phyloP scores from a whole-genome alignment of 2,329 filamentous ascomycete genomes.

The Aspergillus aculeatinus region DNA sequence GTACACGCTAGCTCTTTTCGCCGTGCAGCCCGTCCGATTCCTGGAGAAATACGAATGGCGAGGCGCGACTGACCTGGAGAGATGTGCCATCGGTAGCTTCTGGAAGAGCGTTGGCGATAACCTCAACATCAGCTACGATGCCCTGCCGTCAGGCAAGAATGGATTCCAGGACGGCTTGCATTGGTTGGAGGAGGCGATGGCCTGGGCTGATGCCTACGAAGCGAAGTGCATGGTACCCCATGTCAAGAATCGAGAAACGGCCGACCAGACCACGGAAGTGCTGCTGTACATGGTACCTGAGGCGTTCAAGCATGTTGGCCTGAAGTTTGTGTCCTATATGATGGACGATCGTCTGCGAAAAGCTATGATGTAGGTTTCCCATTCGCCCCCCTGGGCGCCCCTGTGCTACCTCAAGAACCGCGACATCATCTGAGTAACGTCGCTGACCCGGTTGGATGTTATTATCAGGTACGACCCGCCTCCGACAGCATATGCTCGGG shows the following conservation, averaged over 20 bases:
- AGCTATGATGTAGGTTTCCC: conserved; percentile 60
- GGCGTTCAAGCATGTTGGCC: conserved; percentile 47
- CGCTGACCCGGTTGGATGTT: not conserved
- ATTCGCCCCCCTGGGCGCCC: too few relatives aligned
- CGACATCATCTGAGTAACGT: not conserved
- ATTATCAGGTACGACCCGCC: conserved; percentile 42
- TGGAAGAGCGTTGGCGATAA: conserved; percentile 71
- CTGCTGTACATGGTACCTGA: conserved; percentile 58
- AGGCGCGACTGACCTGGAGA: conserved; percentile 63
- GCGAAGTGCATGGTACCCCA: conserved; percentile 57
- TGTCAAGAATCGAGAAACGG: conserved; percentile 51
- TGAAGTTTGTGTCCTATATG: conserved; percentile 56
- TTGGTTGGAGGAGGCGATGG: conserved; percentile 52
- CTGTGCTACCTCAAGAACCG: not conserved
- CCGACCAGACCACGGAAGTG: conserved; percentile 60
- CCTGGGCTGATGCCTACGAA: conserved; percentile 61
- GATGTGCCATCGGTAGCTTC: conserved; percentile 64
- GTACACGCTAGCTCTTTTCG: conserved; percentile 65
- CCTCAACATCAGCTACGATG: conserved; percentile 60
- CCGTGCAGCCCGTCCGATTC: conserved; percentile 65
- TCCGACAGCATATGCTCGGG: conserved; percentile 26
- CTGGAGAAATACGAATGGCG: conserved; percentile 70
- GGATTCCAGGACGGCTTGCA: conserved; percentile 53
- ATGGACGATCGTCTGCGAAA: conserved; percentile 64
- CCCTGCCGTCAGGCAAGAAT: conserved; percentile 42